Conservation (phyloP, 768 basidiomycete genomes). For the Rhodocollybia butyracea region DNA sequence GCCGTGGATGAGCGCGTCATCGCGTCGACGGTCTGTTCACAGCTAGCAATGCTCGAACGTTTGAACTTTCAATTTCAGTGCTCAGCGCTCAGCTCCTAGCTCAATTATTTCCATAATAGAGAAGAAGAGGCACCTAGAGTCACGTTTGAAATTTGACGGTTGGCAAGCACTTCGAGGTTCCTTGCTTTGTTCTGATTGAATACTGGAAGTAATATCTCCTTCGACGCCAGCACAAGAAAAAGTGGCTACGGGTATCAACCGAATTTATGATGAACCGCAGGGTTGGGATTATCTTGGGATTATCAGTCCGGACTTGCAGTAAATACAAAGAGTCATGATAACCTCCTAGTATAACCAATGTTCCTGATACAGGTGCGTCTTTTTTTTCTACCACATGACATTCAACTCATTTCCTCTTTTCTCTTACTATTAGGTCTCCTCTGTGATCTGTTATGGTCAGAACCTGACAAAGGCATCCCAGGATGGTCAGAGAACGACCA, state of each 20-base stretch:
- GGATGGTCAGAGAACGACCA: slow-evolving; percentile 99
- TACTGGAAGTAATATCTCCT: too few relatives aligned
- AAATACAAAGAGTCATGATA: slow-evolving; percentile 98
- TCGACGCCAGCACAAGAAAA: too few relatives aligned
- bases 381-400: slow-evolving; percentile 6
- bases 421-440: slow-evolving; percentile 68
- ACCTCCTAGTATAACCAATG: slow-evolving; percentile 99
- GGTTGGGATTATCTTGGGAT: neutral
- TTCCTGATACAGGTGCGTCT: slow-evolving; percentile 89
- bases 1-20: too few relatives aligned
- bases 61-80: too few relatives aligned
- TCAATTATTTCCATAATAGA: too few relatives aligned
- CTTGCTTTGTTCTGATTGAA: too few relatives aligned
- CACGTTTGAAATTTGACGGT: too few relatives aligned
- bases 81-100: too few relatives aligned
- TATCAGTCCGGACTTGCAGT: slow-evolving; percentile 92
- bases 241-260: slow-evolving; percentile 99
- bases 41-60: too few relatives aligned
- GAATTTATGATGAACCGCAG: slow-evolving; percentile 69
- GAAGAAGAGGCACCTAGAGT: too few relatives aligned
- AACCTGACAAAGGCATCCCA: slow-evolving; percentile 98
- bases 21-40: too few relatives aligned
- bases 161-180: too few relatives aligned
- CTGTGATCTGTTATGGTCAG: slow-evolving; percentile 97
- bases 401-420: slow-evolving; percentile 6